These are phyloP conservation scores for Geranium rotundifolium DNA, from an alignment of 345 rosid species.

Conservation along the genomic window DNA sequence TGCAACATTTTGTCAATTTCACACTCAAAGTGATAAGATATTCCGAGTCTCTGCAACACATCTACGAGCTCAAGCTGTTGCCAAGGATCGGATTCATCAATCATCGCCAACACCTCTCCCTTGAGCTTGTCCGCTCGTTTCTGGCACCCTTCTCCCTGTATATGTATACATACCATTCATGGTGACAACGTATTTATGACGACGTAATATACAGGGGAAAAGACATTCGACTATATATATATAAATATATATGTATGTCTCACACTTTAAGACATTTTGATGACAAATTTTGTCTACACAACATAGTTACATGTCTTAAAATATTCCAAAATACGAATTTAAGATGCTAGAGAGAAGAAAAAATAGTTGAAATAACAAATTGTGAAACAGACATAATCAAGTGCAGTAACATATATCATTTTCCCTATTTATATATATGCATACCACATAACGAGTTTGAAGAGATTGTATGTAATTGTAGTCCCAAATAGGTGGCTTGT, in stretches of 20 bases:
- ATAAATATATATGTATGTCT: too few species aligned
- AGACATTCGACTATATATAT: neutral
- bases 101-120: slow-evolving; percentile 7
- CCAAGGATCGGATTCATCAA: neutral
- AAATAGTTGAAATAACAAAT: too few species aligned
- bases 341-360: too few species aligned
- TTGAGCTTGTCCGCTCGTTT: slow-evolving; percentile 1
- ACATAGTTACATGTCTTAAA: too few species aligned
- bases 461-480: neutral
- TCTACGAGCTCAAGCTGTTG: slow-evolving; percentile 5
- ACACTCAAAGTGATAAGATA: slow-evolving; percentile 12
- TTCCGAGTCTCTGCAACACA: slow-evolving; percentile 13
- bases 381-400: too few species aligned
- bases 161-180: neutral
- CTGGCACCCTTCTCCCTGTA: neutral
- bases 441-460: neutral
- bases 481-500: neutral
- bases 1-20: neutral
- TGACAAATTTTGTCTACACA: too few species aligned
- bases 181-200: neutral
- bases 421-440: too few species aligned
- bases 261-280: too few species aligned
- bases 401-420: too few species aligned
- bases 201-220: too few species aligned
- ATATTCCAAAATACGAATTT: too few species aligned